A percentile compares a stretch with the other conserved stretches of the same genome.
Conservation (phyloP, 148 eudicot genomes). For the Chenopodium formosanum region DNA sequence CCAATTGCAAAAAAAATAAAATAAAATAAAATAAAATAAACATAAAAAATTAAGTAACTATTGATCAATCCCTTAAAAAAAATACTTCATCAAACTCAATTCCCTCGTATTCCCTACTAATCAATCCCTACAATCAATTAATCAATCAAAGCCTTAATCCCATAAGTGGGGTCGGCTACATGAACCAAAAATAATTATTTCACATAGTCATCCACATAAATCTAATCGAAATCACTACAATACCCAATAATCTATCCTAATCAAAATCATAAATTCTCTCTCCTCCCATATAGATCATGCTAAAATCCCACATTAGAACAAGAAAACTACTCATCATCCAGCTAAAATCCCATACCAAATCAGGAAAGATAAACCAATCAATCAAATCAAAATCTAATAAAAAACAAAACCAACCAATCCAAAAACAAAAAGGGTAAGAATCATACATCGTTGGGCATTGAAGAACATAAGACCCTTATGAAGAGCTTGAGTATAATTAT, state of each 20-base stretch:
- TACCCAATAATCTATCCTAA: background rate
- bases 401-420: background rate
- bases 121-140: background rate
- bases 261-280: background rate
- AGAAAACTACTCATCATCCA: too few relatives aligned
- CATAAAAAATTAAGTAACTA: too few relatives aligned
- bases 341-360: background rate
- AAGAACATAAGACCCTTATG: conserved; percentile 90
- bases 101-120: background rate
- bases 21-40: too few relatives aligned
- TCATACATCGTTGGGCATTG: conserved; percentile 84
- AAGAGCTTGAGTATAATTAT: conserved; percentile 80
- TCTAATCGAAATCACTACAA: background rate
- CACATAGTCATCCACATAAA: too few relatives aligned
- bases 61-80: background rate
- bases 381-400: background rate
- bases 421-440: background rate
- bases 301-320: background rate
- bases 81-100: background rate
- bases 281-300: background rate
- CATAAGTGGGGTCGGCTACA: too few relatives aligned
- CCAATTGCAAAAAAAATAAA: background rate
- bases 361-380: background rate
- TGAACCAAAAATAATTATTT: too few relatives aligned
- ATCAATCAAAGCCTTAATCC: too few relatives aligned